Conservation (phyloP, 2,329 filamentous ascomycete genomes). For the Xylaria digitata region DNA sequence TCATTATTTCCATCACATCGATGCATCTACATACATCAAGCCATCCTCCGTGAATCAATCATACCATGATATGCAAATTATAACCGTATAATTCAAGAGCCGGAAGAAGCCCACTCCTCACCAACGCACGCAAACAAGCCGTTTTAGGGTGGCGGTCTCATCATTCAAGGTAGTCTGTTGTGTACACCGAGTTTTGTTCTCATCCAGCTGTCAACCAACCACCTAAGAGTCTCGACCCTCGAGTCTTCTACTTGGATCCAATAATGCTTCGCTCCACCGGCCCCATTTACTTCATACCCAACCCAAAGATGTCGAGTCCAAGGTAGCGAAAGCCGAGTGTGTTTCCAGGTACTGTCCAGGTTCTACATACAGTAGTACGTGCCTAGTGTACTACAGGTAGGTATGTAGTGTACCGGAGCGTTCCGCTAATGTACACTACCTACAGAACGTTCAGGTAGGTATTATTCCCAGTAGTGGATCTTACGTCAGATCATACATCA, state of each 20-base stretch:
- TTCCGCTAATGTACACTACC: too few species aligned
- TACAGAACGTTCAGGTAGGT: not conserved
- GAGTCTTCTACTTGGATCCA: conserved; percentile 5
- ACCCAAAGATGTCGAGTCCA: conserved; percentile 26
- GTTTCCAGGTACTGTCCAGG: not conserved
- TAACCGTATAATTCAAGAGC: not conserved
- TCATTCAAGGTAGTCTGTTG: not conserved
- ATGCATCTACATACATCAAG: not conserved
- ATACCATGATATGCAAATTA: not conserved
- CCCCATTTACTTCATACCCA: conserved; percentile 35
- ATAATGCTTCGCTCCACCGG: conserved; percentile 9
- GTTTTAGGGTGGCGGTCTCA: not conserved
- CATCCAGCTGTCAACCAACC: too few species aligned
- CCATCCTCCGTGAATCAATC: not conserved
- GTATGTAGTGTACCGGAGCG: too few species aligned
- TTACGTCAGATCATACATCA: conserved; percentile 31
- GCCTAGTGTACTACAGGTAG: not conserved
- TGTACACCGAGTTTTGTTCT: conserved; percentile 13
- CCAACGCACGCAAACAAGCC: not conserved
- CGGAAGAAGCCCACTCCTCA: not conserved
- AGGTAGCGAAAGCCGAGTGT: conserved; percentile 24
- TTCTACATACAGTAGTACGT: too few species aligned
- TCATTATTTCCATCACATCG: conserved; percentile 1
- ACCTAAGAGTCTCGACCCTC: conserved; percentile 1
- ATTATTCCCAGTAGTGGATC: conserved; percentile 12